A percentile compares a stretch with the other conserved stretches of the same genome.
These are phyloP conservation scores for Dorcoceras hygrometricum DNA, from an alignment of 257 asterid species.

Conservation along the genomic window DNA sequence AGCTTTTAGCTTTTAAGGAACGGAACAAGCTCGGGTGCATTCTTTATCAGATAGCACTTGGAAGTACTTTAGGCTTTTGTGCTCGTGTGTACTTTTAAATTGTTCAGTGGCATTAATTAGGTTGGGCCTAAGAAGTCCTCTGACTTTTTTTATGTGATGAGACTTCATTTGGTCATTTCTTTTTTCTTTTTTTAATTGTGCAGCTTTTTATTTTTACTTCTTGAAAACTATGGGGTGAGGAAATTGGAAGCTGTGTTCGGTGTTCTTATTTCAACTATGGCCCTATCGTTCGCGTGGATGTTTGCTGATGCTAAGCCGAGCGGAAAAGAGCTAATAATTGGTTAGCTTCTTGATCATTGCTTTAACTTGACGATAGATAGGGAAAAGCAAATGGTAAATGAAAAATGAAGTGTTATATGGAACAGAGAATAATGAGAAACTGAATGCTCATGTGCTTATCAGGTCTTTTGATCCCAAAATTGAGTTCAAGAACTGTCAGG, in stretches of 20 bases:
- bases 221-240: constrained; percentile 99
- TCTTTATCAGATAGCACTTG: constrained; percentile 33
- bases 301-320: constrained; percentile 88
- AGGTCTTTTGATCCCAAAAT: constrained; percentile 87
- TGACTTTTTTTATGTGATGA: constrained; percentile 19
- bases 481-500: constrained; percentile 85
- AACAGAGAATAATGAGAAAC: background rate
- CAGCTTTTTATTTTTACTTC: constrained; percentile 93
- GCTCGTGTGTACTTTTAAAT: background rate
- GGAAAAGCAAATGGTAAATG: background rate
- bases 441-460: constrained; percentile 25
- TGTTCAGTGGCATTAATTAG: background rate
- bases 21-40: constrained; percentile 23
- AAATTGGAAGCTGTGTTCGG: constrained; percentile 98
- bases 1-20: constrained; percentile 16
- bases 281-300: constrained; percentile 96
- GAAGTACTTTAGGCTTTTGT: background rate
- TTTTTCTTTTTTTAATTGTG: constrained; percentile 23
- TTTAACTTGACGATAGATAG: background rate
- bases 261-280: constrained; percentile 88
- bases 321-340: constrained; percentile 68
- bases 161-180: constrained; percentile 27
- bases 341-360: constrained; percentile 34
- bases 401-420: background rate
- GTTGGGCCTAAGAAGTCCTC: constrained; percentile 13